A percentile compares a stretch with the other conserved stretches of the same genome.
These are phyloP conservation scores for Stromatinia cepivora DNA, from an alignment of 2,329 filamentous ascomycete genomes.

Conservation along the genomic window DNA sequence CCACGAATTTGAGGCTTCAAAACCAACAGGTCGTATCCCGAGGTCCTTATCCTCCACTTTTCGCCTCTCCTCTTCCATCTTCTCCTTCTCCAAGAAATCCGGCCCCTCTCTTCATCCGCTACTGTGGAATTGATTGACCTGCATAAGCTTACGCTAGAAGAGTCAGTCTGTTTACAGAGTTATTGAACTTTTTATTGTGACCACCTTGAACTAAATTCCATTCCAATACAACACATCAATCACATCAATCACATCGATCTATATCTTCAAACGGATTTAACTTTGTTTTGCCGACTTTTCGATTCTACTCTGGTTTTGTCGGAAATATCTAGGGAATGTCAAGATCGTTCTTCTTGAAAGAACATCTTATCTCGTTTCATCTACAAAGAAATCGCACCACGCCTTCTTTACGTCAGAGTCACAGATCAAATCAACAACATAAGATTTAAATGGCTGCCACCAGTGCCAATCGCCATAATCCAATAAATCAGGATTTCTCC, in stretches of 20 bases:
- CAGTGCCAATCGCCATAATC: slow-evolving; percentile 9
- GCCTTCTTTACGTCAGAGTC: slow-evolving; percentile 12
- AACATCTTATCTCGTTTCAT: background rate
- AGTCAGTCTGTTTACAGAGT: too few relatives aligned
- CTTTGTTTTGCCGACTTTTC: background rate
- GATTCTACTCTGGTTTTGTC: background rate
- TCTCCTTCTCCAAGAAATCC: background rate
- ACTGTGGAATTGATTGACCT: slow-evolving; percentile 13
- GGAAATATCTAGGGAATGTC: slow-evolving; percentile 9
- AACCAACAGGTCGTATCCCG: too few relatives aligned
- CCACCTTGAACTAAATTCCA: background rate
- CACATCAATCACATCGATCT: background rate
- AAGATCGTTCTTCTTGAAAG: slow-evolving; percentile 5
- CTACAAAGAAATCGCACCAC: background rate
- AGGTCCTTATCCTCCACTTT: background rate
- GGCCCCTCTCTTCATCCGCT: slow-evolving; percentile 1
- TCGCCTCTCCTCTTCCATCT: background rate
- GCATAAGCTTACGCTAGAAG: slow-evolving; percentile 15
- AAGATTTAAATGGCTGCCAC: slow-evolving; percentile 12
- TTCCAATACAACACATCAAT: background rate
- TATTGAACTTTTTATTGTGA: slow-evolving; percentile 1
- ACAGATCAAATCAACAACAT: background rate
- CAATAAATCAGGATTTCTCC: slow-evolving; percentile 58
- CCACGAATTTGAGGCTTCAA: slow-evolving; percentile 12
- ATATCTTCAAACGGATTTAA: background rate